Percentiles rank a stretch among this genome's conserved stretches.
Conservation (phyloP, 805 yeast genomes). For the Lachancea waltii region DNA sequence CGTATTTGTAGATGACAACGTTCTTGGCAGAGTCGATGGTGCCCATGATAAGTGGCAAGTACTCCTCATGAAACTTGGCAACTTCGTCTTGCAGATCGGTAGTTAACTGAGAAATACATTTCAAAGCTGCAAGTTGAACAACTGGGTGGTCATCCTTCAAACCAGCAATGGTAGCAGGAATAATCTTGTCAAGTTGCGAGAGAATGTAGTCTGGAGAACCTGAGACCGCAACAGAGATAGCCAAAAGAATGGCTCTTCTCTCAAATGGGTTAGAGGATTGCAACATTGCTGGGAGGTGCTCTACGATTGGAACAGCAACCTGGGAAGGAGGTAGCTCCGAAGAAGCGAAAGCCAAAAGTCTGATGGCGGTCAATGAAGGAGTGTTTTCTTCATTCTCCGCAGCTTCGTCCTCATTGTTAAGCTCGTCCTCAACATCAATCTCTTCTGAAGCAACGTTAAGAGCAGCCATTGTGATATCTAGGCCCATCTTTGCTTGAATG, state of each 20-base stretch:
- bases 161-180: constrained; percentile 69
- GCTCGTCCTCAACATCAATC: constrained; percentile 67
- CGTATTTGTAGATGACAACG: constrained; percentile 79
- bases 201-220: constrained; percentile 94
- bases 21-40: constrained; percentile 83
- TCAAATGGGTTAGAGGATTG: constrained; percentile 62
- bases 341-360: constrained; percentile 73
- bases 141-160: constrained; percentile 65
- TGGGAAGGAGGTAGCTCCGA: constrained; percentile 88
- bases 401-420: constrained; percentile 77
- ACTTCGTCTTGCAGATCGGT: constrained; percentile 78
- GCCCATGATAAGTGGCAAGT: constrained; percentile 79
- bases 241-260: constrained; percentile 80
- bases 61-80: constrained; percentile 74
- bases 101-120: constrained; percentile 71
- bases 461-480: constrained; percentile 66
- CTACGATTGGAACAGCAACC: constrained; percentile 73
- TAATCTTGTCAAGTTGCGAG: constrained; percentile 63
- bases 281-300: constrained; percentile 50
- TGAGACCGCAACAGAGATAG: constrained; percentile 74
- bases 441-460: constrained; percentile 76
- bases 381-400: constrained; percentile 89
- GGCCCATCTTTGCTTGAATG: constrained; percentile 75
- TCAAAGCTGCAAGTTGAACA: constrained; percentile 82
- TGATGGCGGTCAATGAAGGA: constrained; percentile 70